Evolutionary conservation across 805 yeast species (phyloP).

Genomic region (Metschnikowia similis): DNA sequence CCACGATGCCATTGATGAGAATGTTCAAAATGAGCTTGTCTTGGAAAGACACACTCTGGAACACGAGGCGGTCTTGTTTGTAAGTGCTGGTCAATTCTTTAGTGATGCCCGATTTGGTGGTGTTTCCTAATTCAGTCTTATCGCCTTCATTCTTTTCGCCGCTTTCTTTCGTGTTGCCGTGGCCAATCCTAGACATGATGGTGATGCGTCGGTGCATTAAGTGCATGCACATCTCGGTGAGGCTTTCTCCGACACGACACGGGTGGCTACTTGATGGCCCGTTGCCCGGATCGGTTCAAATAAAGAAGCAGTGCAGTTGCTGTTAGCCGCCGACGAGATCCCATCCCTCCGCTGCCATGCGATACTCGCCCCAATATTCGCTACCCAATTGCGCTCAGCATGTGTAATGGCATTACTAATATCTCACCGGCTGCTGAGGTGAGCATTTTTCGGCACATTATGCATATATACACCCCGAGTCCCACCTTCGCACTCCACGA

Average conservation of each 20-base stretch:
- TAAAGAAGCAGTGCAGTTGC: too few relatives aligned
- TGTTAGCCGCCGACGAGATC: too few relatives aligned
- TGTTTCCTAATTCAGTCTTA: too few relatives aligned
- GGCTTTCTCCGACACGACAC: too few relatives aligned
- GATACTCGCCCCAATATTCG: neutral
- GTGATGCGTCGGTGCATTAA: neutral
- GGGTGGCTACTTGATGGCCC: too few relatives aligned
- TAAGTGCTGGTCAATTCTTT: conserved; percentile 4
- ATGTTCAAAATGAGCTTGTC: conserved; percentile 39
- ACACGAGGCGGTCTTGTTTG: conserved; percentile 9
- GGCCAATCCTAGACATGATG: neutral
- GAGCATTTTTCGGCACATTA: conserved; percentile 1
- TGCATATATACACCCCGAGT: neutral
- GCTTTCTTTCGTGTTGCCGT: neutral
- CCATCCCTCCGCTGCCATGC: too few relatives aligned
- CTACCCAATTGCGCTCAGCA: too few relatives aligned
- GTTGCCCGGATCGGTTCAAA: too few relatives aligned
- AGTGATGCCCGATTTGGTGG: neutral
- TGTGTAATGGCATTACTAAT: neutral
- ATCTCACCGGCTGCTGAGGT: neutral
- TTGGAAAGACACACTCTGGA: conserved; percentile 29
- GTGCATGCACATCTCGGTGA: neutral
- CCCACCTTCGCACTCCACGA: neutral
- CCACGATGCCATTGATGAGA: conserved; percentile 43
- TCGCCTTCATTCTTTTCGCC: too few relatives aligned